Evolutionary conservation across 352 stramenopile species (phyloP).

Genomic region (Achlya hypogyna): DNA sequence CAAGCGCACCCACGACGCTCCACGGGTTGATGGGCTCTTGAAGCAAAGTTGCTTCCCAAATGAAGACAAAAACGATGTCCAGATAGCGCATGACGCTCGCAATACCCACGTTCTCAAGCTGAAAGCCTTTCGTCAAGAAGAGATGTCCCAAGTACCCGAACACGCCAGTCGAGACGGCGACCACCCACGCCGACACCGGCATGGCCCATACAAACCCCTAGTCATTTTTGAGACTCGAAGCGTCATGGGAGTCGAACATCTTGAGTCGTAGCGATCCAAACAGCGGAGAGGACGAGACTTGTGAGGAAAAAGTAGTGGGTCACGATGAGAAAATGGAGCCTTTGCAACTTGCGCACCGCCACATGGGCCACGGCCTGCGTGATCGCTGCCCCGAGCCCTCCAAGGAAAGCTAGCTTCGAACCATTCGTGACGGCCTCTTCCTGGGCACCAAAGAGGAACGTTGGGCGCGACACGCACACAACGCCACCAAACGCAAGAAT

Average conservation of each 20-base stretch:
- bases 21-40: constrained; percentile 23
- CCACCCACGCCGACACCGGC: no score
- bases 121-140: constrained; percentile 33
- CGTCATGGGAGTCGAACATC: constrained; percentile 30
- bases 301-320: constrained; percentile 15
- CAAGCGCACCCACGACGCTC: constrained; percentile 27
- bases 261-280: no score
- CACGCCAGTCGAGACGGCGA: constrained; percentile 23
- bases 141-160: constrained; percentile 32
- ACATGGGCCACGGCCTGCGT: constrained; percentile 63
- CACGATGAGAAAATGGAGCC: constrained; percentile 16
- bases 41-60: constrained; percentile 30
- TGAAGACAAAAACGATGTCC: constrained; percentile 33
- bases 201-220: no score
- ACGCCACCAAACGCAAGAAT: constrained; percentile 6
- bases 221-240: not conserved
- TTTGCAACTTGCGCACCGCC: constrained; percentile 48
- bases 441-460: not conserved
- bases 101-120: constrained; percentile 32
- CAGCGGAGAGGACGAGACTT: not conserved
- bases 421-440: not conserved
- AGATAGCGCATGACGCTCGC: constrained; percentile 35
- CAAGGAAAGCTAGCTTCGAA: constrained; percentile 24
- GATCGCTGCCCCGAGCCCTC: constrained; percentile 26
- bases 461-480: constrained; percentile 4